These are phyloP conservation scores for Gypsophila paniculata DNA, from an alignment of 179 eudicot species.

Conservation along the genomic window DNA sequence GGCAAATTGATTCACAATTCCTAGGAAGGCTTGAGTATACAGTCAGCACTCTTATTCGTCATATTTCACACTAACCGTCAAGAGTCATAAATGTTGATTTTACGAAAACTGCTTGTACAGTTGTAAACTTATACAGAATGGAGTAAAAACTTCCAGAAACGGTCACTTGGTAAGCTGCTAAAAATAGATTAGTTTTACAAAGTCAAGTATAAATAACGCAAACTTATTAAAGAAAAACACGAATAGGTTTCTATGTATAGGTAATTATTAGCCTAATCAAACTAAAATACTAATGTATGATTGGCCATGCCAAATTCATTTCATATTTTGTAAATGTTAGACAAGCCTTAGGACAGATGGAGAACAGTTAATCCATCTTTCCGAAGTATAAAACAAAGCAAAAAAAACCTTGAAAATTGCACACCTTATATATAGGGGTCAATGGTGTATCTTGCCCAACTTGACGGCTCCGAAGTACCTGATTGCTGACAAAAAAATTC, in stretches of 20 bases:
- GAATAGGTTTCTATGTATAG: too few relatives aligned
- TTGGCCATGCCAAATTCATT: too few relatives aligned
- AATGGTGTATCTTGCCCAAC: conserved; percentile 49
- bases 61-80: neutral
- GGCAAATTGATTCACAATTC: neutral
- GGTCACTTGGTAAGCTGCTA: neutral
- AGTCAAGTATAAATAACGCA: neutral
- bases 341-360: neutral
- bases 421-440: conserved; percentile 90
- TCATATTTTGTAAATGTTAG: neutral
- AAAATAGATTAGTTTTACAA: too few relatives aligned
- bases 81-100: neutral
- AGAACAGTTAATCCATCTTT: neutral
- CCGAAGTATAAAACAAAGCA: neutral
- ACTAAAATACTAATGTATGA: too few relatives aligned
- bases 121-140: neutral
- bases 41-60: too few relatives aligned
- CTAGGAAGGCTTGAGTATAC: neutral
- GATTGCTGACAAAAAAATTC: conserved; percentile 41
- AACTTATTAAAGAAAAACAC: neutral
- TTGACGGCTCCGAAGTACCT: conserved; percentile 76
- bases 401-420: neutral
- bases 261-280: too few relatives aligned
- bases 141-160: neutral
- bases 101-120: neutral